Evolutionary conservation across 371 early-diverging fungal genomes (phyloP).

Genomic region (Mortierella sp.): DNA sequence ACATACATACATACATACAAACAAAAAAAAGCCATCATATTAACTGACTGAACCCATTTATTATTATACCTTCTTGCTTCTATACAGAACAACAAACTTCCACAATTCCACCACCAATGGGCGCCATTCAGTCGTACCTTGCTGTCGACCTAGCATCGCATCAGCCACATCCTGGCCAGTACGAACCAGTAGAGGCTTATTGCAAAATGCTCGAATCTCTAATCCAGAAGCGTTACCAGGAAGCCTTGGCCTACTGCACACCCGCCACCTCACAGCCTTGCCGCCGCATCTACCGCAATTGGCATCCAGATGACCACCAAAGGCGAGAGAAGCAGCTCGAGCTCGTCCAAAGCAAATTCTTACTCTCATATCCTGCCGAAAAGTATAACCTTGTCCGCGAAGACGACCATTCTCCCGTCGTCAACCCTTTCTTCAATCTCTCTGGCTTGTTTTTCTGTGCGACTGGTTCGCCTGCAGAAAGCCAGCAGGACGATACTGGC

Average conservation of each 20-base stretch:
- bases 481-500: slow-evolving; percentile 35
- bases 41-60: background rate
- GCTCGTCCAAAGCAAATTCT: slow-evolving; percentile 44
- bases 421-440: slow-evolving; percentile 53
- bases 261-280: slow-evolving; percentile 56
- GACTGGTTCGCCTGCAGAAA: slow-evolving; percentile 38
- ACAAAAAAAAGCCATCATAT: background rate
- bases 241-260: slow-evolving; percentile 51
- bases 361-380: slow-evolving; percentile 58
- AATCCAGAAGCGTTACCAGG: slow-evolving; percentile 49
- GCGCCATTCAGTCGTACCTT: slow-evolving; percentile 53
- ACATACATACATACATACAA: too few species aligned
- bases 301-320: slow-evolving; percentile 59
- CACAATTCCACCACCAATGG: slow-evolving; percentile 36
- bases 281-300: slow-evolving; percentile 55
- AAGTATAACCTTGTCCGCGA: slow-evolving; percentile 57
- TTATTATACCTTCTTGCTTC: background rate
- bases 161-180: slow-evolving; percentile 31
- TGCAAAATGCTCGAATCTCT: slow-evolving; percentile 46
- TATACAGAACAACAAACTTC: slow-evolving; percentile 12
- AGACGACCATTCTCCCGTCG: slow-evolving; percentile 53
- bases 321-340: slow-evolving; percentile 53
- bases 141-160: slow-evolving; percentile 35
- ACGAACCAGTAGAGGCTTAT: slow-evolving; percentile 49
- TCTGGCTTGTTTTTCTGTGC: slow-evolving; percentile 56